Evolutionary conservation across 208 protist species (phyloP).

Genomic region (Wallacemonas sp.): DNA sequence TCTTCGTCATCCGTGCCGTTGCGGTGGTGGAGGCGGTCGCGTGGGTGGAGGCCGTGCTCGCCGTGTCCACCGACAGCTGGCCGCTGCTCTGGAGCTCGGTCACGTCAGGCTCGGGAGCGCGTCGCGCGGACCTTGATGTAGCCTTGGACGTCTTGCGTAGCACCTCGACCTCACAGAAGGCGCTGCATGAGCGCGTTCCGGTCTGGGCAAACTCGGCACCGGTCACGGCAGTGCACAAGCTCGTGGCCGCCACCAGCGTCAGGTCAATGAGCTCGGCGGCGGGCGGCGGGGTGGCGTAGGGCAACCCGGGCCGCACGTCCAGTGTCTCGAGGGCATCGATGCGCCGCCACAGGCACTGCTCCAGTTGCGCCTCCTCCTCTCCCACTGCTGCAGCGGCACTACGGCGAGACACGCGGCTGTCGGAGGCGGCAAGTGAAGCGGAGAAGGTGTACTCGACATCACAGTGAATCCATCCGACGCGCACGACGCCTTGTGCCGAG

Average conservation of each 20-base stretch:
- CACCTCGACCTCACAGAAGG: conserved; percentile 17
- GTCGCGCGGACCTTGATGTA: too few species aligned
- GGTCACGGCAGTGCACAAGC: conserved; percentile 9
- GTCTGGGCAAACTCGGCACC: background rate
- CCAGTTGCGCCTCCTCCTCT: conserved; percentile 10
- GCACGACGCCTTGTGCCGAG: conserved; percentile 14
- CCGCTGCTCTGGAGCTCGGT: background rate
- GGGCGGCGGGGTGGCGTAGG: background rate
- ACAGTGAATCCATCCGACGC: conserved; percentile 50
- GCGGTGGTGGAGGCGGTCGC: background rate
- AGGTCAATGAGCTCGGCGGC: conserved; percentile 26
- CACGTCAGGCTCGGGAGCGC: too few species aligned
- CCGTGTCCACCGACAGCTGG: conserved; percentile 4
- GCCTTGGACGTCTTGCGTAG: background rate
- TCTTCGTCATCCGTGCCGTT: too few species aligned
- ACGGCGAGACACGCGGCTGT: too few species aligned
- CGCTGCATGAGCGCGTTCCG: conserved; percentile 5
- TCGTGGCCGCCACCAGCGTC: conserved; percentile 26
- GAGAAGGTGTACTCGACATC: conserved; percentile 36
- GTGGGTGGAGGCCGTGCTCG: background rate
- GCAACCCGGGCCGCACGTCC: background rate
- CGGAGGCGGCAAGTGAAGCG: too few species aligned
- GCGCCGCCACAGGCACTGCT: conserved; percentile 32
- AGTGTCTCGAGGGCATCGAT: background rate
- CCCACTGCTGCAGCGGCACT: too few species aligned